These are phyloP conservation scores for Hortiboletus rubellus DNA, from an alignment of 1,284 basidiomycete species.

Conservation along the genomic window DNA sequence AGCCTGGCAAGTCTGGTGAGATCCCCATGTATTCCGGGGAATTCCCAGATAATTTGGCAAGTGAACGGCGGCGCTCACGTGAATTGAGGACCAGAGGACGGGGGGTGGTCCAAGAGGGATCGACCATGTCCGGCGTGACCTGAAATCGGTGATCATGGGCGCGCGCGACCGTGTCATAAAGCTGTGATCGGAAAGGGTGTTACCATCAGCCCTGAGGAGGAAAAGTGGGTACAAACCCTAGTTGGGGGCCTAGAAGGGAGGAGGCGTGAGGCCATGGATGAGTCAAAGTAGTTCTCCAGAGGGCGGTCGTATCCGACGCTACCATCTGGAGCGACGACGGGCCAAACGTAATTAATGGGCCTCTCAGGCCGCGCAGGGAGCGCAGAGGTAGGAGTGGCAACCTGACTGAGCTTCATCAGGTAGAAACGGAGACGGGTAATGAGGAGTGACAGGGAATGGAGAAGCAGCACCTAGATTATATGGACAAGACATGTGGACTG, in stretches of 20 bases:
- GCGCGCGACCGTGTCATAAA: constrained; percentile 32
- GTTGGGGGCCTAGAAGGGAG: constrained; percentile 11
- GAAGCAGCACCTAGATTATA: constrained; percentile 16
- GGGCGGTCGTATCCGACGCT: constrained; percentile 23
- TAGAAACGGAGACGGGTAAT: not conserved
- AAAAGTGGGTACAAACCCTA: constrained; percentile 13
- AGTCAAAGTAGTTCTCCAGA: constrained; percentile 30
- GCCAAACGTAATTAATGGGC: constrained; percentile 12
- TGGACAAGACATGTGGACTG: constrained; percentile 22
- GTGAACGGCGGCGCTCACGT: constrained; percentile 18
- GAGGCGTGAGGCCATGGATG: constrained; percentile 17
- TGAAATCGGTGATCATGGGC: constrained; percentile 26
- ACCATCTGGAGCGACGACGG: constrained; percentile 13
- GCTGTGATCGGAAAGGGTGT: constrained; percentile 12
- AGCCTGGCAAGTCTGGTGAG: constrained; percentile 21
- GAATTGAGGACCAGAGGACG: constrained; percentile 11
- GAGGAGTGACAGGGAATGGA: constrained; percentile 3
- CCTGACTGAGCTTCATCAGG: constrained; percentile 12
- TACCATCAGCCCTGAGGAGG: not conserved
- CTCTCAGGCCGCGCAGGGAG: constrained; percentile 13
- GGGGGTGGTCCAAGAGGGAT: constrained; percentile 16
- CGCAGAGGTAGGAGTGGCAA: constrained; percentile 13
- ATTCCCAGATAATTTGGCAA: constrained; percentile 12
- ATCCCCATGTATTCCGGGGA: constrained; percentile 29
- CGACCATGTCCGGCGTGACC: constrained; percentile 11